Evolutionary conservation across 306 rosid genomes (phyloP).

Genomic region (Quillaja saponaria): DNA sequence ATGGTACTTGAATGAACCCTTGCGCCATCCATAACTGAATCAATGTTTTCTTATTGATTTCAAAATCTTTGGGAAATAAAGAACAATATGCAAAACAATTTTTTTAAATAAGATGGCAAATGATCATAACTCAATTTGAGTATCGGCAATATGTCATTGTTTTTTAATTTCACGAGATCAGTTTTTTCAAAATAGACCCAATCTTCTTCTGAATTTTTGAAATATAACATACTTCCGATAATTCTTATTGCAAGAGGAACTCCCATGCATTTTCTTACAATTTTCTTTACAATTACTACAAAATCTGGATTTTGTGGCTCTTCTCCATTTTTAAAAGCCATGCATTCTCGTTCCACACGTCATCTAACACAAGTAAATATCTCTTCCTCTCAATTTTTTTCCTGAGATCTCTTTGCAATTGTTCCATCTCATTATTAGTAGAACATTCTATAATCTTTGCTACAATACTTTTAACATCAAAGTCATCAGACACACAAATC

Average conservation of each 20-base stretch:
- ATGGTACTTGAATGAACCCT: constrained; percentile 36
- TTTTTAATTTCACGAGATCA: constrained; percentile 24
- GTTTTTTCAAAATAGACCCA: constrained; percentile 37
- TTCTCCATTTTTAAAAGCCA: constrained; percentile 21
- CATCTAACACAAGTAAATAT: constrained; percentile 46
- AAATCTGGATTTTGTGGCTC: constrained; percentile 7
- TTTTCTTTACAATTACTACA: constrained; percentile 18
- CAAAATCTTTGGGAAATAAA: constrained; percentile 39
- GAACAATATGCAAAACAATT: constrained; percentile 43
- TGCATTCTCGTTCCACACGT: constrained; percentile 37
- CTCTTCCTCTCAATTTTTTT: constrained; percentile 24
- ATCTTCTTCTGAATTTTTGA: constrained; percentile 21
- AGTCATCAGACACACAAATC: constrained; percentile 53
- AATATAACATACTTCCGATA: constrained; percentile 37
- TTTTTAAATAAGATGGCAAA: constrained; percentile 42
- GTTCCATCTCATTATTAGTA: constrained; percentile 23
- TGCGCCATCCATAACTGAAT: constrained; percentile 45
- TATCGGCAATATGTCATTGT: constrained; percentile 25
- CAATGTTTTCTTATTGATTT: constrained; percentile 18
- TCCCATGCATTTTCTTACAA: constrained; percentile 26
- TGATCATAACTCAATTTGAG: constrained; percentile 22
- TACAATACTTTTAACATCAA: constrained; percentile 35
- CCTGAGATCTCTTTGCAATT: constrained; percentile 16
- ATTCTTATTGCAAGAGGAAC: constrained; percentile 30
- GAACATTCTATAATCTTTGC: constrained; percentile 24